Evolutionary conservation across 129 eudicot species (phyloP).

Genomic region (Heracleum sosnowskyi): DNA sequence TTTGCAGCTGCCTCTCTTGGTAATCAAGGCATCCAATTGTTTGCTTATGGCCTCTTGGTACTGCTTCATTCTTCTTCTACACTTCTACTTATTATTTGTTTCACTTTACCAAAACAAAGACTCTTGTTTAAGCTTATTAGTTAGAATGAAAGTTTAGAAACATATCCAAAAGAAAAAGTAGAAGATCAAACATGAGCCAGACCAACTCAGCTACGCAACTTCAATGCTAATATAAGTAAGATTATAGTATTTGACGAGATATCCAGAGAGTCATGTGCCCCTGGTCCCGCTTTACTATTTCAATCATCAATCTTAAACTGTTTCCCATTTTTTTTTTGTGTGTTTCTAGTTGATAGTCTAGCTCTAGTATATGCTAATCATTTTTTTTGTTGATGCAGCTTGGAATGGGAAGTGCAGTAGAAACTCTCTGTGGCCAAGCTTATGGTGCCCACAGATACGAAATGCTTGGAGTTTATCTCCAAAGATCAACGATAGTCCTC

Average conservation of each 20-base stretch:
- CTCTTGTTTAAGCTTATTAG: background rate
- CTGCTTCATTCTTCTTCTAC: background rate
- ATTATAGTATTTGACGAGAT: background rate
- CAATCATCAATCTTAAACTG: background rate
- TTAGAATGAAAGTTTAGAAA: background rate
- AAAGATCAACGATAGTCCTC: conserved; percentile 61
- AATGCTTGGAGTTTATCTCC: conserved; percentile 76
- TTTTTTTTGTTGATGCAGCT: conserved; percentile 33
- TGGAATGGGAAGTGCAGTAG: conserved; percentile 94
- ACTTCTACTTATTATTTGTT: background rate
- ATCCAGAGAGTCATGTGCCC: background rate
- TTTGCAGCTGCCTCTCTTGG: conserved; percentile 60
- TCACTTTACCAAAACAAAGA: background rate
- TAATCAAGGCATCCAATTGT: conserved; percentile 54
- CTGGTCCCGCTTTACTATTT: background rate
- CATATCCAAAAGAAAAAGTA: background rate
- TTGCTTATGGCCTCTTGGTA: conserved; percentile 60
- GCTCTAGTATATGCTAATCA: background rate
- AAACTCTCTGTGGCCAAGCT: conserved; percentile 78
- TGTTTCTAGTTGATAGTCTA: background rate
- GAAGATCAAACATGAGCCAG: background rate
- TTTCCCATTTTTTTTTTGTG: background rate
- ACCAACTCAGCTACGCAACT: background rate
- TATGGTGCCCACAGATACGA: conserved; percentile 61
- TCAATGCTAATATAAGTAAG: background rate